Conservation (phyloP, 306 rosid species). For the Inga laurina region DNA sequence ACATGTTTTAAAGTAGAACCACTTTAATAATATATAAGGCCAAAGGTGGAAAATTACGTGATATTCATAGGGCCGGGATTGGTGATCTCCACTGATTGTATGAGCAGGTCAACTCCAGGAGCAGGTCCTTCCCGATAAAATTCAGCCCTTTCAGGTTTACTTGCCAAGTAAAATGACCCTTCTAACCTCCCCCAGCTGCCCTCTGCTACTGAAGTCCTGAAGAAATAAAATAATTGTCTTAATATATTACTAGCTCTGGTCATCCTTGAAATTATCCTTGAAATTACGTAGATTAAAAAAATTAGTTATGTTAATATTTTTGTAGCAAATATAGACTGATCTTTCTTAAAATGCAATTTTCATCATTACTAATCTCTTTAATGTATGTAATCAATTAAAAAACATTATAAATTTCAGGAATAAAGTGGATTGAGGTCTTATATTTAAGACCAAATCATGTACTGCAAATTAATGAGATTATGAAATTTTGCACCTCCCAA, state of each 20-base stretch:
- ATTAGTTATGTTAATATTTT: no score
- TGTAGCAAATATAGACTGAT: no score
- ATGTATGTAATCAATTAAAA: no score
- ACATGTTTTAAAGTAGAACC: background rate
- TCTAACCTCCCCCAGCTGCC: constrained; percentile 75
- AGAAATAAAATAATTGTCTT: constrained; percentile 24
- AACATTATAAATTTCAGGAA: no score
- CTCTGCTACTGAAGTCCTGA: constrained; percentile 67
- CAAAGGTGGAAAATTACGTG: constrained; percentile 43
- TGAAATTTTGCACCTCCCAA: constrained; percentile 61
- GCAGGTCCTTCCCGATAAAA: constrained; percentile 94
- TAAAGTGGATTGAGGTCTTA: no score
- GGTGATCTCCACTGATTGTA: constrained; percentile 58
- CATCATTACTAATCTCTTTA: no score
- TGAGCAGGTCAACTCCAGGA: constrained; percentile 70
- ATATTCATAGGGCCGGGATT: constrained; percentile 34
- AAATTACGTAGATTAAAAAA: no score
- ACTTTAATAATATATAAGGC: background rate
- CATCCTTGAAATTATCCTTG: no score
- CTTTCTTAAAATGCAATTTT: no score
- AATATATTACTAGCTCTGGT: background rate
- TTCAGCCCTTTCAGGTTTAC: constrained; percentile 55
- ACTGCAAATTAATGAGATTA: background rate
- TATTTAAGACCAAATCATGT: background rate
- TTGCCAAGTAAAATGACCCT: constrained; percentile 68